These are phyloP conservation scores for Chalciporus chontae DNA, from an alignment of 768 basidiomycete species.

Conservation along the genomic window DNA sequence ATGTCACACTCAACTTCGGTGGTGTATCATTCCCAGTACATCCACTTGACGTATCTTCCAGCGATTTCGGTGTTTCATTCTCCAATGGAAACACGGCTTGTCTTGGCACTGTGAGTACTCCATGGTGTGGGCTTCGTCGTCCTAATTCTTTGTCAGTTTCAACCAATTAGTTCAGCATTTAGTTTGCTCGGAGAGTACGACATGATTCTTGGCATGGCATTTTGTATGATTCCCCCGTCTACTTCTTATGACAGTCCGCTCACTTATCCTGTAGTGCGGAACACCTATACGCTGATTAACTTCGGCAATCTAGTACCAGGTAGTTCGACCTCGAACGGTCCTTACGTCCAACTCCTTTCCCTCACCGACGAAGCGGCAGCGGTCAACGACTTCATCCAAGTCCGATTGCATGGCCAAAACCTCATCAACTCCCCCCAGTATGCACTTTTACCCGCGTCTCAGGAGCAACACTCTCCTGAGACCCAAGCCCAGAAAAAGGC, in stretches of 20 bases:
- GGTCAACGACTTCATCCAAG: conserved; percentile 61
- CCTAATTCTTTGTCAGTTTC: conserved; percentile 50
- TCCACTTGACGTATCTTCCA: conserved; percentile 65
- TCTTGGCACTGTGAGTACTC: conserved; percentile 58
- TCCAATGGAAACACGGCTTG: conserved; percentile 54
- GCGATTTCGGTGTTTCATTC: conserved; percentile 46
- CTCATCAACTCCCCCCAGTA: conserved; percentile 52
- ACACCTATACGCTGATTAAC: conserved; percentile 67
- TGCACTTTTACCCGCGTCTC: conserved; percentile 54
- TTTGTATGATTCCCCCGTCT: conserved; percentile 45
- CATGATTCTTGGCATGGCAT: conserved; percentile 80
- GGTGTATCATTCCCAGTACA: conserved; percentile 68
- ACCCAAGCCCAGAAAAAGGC: conserved; percentile 65
- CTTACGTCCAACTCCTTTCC: conserved; percentile 69
- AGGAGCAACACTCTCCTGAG: conserved; percentile 62
- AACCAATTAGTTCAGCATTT: conserved; percentile 80
- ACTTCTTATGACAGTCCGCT: background rate
- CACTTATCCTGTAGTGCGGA: conserved; percentile 55
- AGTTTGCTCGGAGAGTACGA: conserved; percentile 76
- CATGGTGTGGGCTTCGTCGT: background rate
- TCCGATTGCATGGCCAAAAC: conserved; percentile 59
- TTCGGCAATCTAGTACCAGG: conserved; percentile 66
- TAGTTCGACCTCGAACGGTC: conserved; percentile 45
- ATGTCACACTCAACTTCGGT: conserved; percentile 68
- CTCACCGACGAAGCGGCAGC: conserved; percentile 51